Conservation (phyloP, 805 yeast species). For the Wickerhamiella brachini region DNA sequence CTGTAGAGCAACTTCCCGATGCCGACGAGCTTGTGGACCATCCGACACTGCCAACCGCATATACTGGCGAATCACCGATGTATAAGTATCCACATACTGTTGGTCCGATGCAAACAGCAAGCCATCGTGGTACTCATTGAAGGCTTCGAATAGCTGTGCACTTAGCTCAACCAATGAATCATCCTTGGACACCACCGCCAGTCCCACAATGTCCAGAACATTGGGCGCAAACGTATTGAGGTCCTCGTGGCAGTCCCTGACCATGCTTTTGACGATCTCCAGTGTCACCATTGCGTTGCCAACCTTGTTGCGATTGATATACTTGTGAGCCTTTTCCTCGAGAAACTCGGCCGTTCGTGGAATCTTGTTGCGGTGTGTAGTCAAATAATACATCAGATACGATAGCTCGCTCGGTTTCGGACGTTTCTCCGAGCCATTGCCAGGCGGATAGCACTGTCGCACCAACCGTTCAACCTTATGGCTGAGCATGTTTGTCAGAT, state of each 20-base stretch:
- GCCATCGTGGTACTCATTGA: conserved; percentile 42
- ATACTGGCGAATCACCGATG: conserved; percentile 18
- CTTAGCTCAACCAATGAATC: conserved; percentile 35
- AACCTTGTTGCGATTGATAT: conserved; percentile 44
- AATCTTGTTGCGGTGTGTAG: conserved; percentile 75
- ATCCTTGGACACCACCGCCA: conserved; percentile 44
- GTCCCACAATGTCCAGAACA: conserved; percentile 44
- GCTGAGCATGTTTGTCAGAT: neutral
- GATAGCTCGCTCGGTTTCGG: conserved; percentile 89
- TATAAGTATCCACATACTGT: conserved; percentile 38
- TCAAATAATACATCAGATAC: conserved; percentile 76
- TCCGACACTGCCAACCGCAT: conserved; percentile 17
- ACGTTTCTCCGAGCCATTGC: conserved; percentile 70
- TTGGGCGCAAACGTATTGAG: conserved; percentile 67
- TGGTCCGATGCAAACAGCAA: conserved; percentile 54
- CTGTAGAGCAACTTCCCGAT: conserved; percentile 30
- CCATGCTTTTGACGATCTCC: conserved; percentile 52
- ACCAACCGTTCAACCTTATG: conserved; percentile 73
- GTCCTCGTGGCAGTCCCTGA: conserved; percentile 67
- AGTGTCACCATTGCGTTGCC: conserved; percentile 81
- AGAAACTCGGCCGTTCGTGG: conserved; percentile 72
- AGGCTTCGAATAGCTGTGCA: conserved; percentile 20
- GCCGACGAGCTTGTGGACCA: conserved; percentile 27
- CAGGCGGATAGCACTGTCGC: conserved; percentile 86
- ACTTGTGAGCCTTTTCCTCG: conserved; percentile 44